These are phyloP conservation scores for Pseudopyrenochaeta lycopersici DNA, from an alignment of 2,329 filamentous ascomycete genomes.

Conservation along the genomic window DNA sequence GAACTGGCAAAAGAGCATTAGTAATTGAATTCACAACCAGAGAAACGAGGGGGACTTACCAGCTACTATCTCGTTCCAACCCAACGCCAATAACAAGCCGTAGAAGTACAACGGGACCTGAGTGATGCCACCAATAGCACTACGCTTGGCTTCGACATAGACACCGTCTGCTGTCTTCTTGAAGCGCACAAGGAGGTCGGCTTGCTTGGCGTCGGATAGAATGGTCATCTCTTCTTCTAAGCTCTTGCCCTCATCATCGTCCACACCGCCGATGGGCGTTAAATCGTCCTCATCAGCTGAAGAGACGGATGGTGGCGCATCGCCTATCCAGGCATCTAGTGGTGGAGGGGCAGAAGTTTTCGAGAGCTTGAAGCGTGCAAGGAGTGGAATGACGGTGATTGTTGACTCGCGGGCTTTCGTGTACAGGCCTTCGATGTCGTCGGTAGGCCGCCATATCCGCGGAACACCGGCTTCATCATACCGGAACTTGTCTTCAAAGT, in stretches of 20 bases:
- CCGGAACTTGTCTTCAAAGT: constrained; percentile 99
- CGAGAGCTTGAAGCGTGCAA: constrained; percentile 82
- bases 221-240: constrained; percentile 96
- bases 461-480: constrained; percentile 96
- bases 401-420: constrained; percentile 93
- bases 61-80: constrained; percentile 98
- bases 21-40: neutral
- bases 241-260: constrained; percentile 93
- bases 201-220: constrained; percentile 87
- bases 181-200: constrained; percentile 92
- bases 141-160: constrained; percentile 96
- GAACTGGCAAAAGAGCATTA: constrained; percentile 66
- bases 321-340: constrained; percentile 84
- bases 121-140: constrained; percentile 92
- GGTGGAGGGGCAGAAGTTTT: constrained; percentile 80
- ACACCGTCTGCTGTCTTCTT: constrained; percentile 98
- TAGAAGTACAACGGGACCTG: constrained; percentile 97
- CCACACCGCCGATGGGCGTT: constrained; percentile 87
- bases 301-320: constrained; percentile 76
- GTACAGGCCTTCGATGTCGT: constrained; percentile 97
- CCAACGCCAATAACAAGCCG: constrained; percentile 82
- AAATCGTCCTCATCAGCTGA: constrained; percentile 90
- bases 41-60: constrained; percentile 68
- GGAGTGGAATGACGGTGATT: constrained; percentile 85
- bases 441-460: constrained; percentile 93